Evolutionary conservation across 306 rosid species (phyloP).

Genomic region (Prosopis cineraria): DNA sequence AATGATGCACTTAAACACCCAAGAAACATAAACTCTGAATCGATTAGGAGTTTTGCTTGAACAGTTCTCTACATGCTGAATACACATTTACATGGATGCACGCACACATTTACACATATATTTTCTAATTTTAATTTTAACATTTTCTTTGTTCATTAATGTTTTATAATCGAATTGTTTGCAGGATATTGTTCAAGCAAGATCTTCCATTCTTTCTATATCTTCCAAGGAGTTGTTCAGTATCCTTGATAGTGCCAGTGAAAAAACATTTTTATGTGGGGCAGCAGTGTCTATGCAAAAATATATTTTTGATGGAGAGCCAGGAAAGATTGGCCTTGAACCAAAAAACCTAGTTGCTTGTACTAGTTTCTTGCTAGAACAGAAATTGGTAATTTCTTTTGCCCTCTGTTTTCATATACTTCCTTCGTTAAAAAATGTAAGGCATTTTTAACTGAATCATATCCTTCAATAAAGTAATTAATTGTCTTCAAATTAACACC

Average conservation of each 20-base stretch:
- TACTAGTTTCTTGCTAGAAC: conserved; percentile 89
- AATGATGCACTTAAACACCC: too few relatives aligned
- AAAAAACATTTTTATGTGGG: conserved; percentile 78
- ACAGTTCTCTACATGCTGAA: too few relatives aligned
- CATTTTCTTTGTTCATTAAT: neutral
- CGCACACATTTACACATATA: neutral
- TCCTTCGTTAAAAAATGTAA: too few relatives aligned
- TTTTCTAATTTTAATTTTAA: neutral
- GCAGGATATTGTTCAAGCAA: conserved; percentile 87
- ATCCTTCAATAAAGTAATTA: too few relatives aligned
- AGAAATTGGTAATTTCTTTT: conserved; percentile 64
- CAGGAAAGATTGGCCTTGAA: conserved; percentile 85
- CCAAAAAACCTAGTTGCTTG: conserved; percentile 86
- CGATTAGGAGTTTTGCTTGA: too few relatives aligned
- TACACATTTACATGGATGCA: too few relatives aligned
- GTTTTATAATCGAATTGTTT: conserved; percentile 23
- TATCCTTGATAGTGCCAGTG: conserved; percentile 87
- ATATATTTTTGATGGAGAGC: conserved; percentile 84
- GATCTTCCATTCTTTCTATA: conserved; percentile 63
- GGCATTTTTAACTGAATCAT: too few relatives aligned
- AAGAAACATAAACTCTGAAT: too few relatives aligned
- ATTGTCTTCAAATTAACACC: too few relatives aligned
- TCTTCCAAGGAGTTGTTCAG: conserved; percentile 76
- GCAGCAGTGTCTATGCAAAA: conserved; percentile 71
- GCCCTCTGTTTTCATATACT: neutral